Evolutionary conservation across 2,329 filamentous ascomycete species (phyloP).

Genomic region (Aspergillus ochraceus): DNA sequence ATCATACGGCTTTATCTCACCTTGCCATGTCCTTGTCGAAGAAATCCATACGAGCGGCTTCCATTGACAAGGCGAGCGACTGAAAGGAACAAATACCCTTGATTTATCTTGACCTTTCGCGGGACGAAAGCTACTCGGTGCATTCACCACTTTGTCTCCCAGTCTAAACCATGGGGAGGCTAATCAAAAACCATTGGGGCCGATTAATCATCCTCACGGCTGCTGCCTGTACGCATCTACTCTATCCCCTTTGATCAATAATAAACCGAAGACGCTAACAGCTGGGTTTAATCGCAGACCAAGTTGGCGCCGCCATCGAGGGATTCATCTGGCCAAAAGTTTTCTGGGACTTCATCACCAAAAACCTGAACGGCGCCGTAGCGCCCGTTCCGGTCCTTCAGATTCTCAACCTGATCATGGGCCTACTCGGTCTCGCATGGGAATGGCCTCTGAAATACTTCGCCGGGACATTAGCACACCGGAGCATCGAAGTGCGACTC

Average conservation of each 20-base stretch:
- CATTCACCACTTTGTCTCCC: conserved; percentile 1
- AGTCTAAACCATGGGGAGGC: conserved; percentile 76
- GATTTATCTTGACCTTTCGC: conserved; percentile 23
- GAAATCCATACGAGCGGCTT: not conserved
- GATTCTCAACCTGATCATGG: conserved; percentile 82
- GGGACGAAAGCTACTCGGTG: conserved; percentile 23
- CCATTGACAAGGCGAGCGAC: conserved; percentile 10
- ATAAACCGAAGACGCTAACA: not conserved
- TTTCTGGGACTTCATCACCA: conserved; percentile 95
- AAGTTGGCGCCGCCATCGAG: conserved; percentile 79
- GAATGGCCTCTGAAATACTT: conserved; percentile 85
- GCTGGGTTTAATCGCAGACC: conserved; percentile 61
- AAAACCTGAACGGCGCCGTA: conserved; percentile 81
- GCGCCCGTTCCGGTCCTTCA: conserved; percentile 87
- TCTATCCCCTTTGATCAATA: conserved; percentile 12
- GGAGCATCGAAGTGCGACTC: conserved; percentile 82
- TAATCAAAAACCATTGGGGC: conserved; percentile 99
- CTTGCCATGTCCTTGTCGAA: conserved; percentile 18
- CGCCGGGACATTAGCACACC: conserved; percentile 76
- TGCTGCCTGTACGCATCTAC: conserved; percentile 64
- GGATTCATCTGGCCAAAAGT: conserved; percentile 98
- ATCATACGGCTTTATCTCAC: not conserved
- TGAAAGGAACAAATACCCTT: not conserved
- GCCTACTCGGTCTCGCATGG: conserved; percentile 74
- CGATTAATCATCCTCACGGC: conserved; percentile 89